Conservation (phyloP, 345 rosid genomes). For the Linum usitatissimum region DNA sequence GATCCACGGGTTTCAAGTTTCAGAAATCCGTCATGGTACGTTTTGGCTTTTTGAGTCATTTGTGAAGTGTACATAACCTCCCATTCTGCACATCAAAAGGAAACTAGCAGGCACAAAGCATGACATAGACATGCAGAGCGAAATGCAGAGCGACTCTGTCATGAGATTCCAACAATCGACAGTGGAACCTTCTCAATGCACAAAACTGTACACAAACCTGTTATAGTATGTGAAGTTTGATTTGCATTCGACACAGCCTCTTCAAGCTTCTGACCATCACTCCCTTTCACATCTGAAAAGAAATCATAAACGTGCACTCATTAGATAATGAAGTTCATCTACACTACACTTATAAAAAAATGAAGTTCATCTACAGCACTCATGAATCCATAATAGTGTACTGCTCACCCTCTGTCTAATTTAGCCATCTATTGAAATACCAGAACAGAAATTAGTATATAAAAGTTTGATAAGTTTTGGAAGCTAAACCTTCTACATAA, state of each 20-base stretch:
- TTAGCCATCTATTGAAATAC: background rate
- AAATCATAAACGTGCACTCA: background rate
- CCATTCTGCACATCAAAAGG: conserved; percentile 31
- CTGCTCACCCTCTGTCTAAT: too few relatives aligned
- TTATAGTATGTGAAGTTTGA: background rate
- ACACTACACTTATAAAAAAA: background rate
- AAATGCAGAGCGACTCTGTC: too few relatives aligned
- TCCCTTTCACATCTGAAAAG: background rate
- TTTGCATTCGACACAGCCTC: background rate
- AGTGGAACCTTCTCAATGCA: background rate
- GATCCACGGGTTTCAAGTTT: conserved; percentile 24
- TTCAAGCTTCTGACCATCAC: background rate
- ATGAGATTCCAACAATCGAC: too few relatives aligned
- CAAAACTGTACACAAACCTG: background rate
- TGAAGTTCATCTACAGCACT: too few relatives aligned
- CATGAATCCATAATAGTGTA: background rate
- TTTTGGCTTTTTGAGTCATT: conserved; percentile 50
- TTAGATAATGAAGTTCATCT: background rate
- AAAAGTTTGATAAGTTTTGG: background rate
- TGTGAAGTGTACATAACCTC: conserved; percentile 56
- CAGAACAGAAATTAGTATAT: background rate
- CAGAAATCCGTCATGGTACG: conserved; percentile 51
- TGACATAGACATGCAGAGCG: background rate
- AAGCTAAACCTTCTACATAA: background rate
- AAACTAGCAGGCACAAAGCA: background rate